A percentile compares a stretch with the other conserved stretches of the same genome.
phyloP scores from a whole-genome alignment of 2,329 filamentous ascomycete species.

The Emergomyces orientalis region DNA sequence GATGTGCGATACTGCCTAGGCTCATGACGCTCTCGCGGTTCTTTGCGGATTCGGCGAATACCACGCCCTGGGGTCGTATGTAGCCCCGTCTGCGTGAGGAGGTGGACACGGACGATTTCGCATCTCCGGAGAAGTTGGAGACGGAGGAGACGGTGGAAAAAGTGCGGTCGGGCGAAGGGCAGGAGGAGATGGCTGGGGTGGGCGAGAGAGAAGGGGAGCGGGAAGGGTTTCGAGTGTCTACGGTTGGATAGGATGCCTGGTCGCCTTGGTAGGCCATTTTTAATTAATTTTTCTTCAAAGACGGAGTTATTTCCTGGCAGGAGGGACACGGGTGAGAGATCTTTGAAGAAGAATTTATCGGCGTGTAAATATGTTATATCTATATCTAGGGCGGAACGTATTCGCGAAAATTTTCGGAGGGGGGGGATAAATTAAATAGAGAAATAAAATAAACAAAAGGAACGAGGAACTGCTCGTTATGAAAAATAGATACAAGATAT shows the following conservation, averaged over 20 bases:
- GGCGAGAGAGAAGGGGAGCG: conserved; percentile 35
- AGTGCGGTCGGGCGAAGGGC: conserved; percentile 36
- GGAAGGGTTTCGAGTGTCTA: conserved; percentile 24
- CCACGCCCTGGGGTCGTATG: conserved; percentile 74
- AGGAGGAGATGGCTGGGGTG: conserved; percentile 37
- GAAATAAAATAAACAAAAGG: not conserved
- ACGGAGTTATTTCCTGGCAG: not conserved
- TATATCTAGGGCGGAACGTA: no score
- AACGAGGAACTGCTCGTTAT: not conserved
- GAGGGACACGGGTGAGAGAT: not conserved
- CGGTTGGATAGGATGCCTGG: conserved; percentile 1
- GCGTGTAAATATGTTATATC: no score
- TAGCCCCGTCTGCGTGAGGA: conserved; percentile 61
- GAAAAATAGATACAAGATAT: not conserved
- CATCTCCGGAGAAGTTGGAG: conserved; percentile 38
- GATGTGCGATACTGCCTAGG: conserved; percentile 87
- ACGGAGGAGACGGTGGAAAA: conserved; percentile 39
- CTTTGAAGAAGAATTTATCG: not conserved
- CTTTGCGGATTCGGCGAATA: conserved; percentile 82
- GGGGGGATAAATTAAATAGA: not conserved
- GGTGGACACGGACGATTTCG: conserved; percentile 35
- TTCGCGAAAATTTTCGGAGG: not conserved
- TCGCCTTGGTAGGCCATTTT: conserved; percentile 14
- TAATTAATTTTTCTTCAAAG: not conserved
- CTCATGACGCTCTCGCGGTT: conserved; percentile 93